Percentiles rank a stretch among this genome's conserved stretches.
Conservation (phyloP, 2,329 filamentous ascomycete genomes). For the Neoarthrinium moseri region DNA sequence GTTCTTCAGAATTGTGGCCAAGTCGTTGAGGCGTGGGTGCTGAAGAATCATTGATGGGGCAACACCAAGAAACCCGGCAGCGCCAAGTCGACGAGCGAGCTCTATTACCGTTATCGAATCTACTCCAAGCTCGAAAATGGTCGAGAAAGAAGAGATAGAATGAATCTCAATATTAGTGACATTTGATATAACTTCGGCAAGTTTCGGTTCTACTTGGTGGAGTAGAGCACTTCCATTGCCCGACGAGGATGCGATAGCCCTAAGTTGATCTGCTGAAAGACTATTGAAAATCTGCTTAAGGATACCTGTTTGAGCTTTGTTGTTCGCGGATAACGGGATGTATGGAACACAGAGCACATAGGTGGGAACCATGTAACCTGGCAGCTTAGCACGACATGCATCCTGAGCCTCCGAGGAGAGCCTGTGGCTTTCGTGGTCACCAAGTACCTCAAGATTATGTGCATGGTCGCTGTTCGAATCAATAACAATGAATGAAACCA, state of each 20-base stretch:
- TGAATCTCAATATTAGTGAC: slow-evolving; percentile 45
- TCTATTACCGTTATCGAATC: slow-evolving; percentile 84
- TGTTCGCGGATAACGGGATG: slow-evolving; percentile 83
- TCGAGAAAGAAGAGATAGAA: slow-evolving; percentile 54
- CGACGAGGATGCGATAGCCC: slow-evolving; percentile 45
- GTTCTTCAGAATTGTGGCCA: slow-evolving; percentile 37
- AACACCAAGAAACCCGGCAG: slow-evolving; percentile 57
- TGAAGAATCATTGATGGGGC: slow-evolving; percentile 68
- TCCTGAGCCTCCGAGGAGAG: slow-evolving; percentile 41
- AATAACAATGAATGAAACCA: slow-evolving; percentile 72
- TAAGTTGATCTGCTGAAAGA: slow-evolving; percentile 60
- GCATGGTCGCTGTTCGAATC: neutral
- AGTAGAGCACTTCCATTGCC: slow-evolving; percentile 17
- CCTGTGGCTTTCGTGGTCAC: neutral
- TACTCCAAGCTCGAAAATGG: slow-evolving; percentile 81
- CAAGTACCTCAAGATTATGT: neutral
- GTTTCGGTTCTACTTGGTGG: slow-evolving; percentile 37
- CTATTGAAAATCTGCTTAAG: slow-evolving; percentile 65
- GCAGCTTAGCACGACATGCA: slow-evolving; percentile 68
- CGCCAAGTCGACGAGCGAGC: slow-evolving; percentile 63
- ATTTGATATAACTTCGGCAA: slow-evolving; percentile 54
- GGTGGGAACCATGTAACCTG: slow-evolving; percentile 88
- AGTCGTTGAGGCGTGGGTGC: slow-evolving; percentile 49
- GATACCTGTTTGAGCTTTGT: slow-evolving; percentile 77
- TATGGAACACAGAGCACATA: slow-evolving; percentile 70